phyloP scores from a whole-genome alignment of 139 green algal genomes.

The Chlamydomonas sp. region DNA sequence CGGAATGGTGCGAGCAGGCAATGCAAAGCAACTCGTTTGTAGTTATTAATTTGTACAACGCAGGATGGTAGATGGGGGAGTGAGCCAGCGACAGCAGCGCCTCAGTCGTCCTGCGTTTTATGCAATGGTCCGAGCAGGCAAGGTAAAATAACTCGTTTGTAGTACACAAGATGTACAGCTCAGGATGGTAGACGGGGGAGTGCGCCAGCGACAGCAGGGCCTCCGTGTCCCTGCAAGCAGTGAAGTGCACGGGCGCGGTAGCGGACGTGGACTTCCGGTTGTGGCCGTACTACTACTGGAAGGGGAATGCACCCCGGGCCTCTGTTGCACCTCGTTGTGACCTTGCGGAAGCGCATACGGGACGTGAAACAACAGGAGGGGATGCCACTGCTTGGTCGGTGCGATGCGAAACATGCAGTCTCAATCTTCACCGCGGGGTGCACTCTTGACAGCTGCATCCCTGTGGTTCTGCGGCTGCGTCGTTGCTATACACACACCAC shows the following conservation, averaged over 20 bases:
- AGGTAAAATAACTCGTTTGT: too few species aligned
- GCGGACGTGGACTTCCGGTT: too few species aligned
- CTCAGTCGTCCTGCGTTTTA: slow-evolving; percentile 39
- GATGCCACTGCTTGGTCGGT: not conserved
- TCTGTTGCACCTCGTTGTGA: not conserved
- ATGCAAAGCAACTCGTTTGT: too few species aligned
- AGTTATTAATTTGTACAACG: slow-evolving; percentile 22
- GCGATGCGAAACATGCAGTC: not conserved
- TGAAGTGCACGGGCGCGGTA: too few species aligned
- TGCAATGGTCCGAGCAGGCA: too few species aligned
- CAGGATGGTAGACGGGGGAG: not conserved
- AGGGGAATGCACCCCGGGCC: not conserved
- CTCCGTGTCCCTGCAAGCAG: too few species aligned
- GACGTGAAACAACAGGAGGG: not conserved
- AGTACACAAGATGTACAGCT: not conserved
- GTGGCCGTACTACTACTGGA: not conserved
- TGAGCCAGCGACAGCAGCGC: slow-evolving; percentile 51
- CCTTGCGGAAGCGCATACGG: not conserved
- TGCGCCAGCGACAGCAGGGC: not conserved
- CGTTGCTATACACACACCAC: not conserved
- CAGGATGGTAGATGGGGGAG: slow-evolving; percentile 80
- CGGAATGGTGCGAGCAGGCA: too few species aligned
- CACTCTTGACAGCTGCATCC: not conserved
- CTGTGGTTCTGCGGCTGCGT: not conserved
- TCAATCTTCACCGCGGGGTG: not conserved